Percentiles rank a stretch among this genome's conserved stretches.
Evolutionary conservation across 2,329 filamentous ascomycete genomes (phyloP).

Genomic region (Penicillium sp.): DNA sequence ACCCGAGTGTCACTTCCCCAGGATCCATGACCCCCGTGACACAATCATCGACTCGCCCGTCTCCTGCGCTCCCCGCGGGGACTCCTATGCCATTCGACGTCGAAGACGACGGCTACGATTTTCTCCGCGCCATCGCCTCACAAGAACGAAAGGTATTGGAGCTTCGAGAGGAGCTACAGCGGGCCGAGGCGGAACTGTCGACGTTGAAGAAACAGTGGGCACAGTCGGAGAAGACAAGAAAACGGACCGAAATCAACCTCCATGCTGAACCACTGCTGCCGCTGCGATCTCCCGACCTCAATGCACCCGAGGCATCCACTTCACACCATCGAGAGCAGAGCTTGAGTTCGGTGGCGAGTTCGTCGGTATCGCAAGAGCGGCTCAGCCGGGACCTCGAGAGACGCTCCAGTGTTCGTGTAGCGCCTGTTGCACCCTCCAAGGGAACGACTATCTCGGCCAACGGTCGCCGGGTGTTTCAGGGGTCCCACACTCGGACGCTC

Average conservation of each 20-base stretch:
- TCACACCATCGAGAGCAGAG: slow-evolving; percentile 35
- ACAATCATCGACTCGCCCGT: slow-evolving; percentile 38
- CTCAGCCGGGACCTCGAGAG: slow-evolving; percentile 68
- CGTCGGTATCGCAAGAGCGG: slow-evolving; percentile 37
- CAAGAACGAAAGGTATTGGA: slow-evolving; percentile 92
- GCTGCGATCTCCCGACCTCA: slow-evolving; percentile 48
- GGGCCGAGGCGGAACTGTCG: slow-evolving; percentile 76
- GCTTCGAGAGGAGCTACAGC: slow-evolving; percentile 82
- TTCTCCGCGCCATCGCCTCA: slow-evolving; percentile 86
- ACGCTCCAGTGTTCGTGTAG: slow-evolving; percentile 67
- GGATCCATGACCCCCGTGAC: slow-evolving; percentile 39
- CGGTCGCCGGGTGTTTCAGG: slow-evolving; percentile 68
- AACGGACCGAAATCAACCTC: slow-evolving; percentile 67
- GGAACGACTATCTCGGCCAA: slow-evolving; percentile 42
- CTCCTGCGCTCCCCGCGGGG: slow-evolving; percentile 34
- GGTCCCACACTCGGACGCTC: slow-evolving; percentile 67
- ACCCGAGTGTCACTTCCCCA: slow-evolving; percentile 34
- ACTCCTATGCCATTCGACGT: slow-evolving; percentile 36
- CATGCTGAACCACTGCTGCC: slow-evolving; percentile 63
- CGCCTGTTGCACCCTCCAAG: slow-evolving; percentile 46
- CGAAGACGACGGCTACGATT: slow-evolving; percentile 61
- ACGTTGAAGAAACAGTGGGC: slow-evolving; percentile 84
- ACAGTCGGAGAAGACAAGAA: slow-evolving; percentile 73
- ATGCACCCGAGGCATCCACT: slow-evolving; percentile 16
- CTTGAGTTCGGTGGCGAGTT: slow-evolving; percentile 31